These are phyloP conservation scores for Sarcodon sp. DNA, from an alignment of 768 basidiomycete species.

Conservation along the genomic window DNA sequence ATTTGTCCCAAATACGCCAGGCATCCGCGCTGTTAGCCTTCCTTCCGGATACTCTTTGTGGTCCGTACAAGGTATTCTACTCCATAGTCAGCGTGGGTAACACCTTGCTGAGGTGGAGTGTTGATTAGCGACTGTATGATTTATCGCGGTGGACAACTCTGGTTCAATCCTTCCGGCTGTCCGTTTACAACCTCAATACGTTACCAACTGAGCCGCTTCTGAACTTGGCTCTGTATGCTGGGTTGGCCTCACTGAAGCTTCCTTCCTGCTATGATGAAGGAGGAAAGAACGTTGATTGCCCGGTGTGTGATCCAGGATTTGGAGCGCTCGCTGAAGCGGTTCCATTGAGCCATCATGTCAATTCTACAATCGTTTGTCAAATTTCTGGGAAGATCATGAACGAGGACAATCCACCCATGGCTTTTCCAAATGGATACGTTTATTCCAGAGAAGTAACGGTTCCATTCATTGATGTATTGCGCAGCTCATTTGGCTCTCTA, in stretches of 20 bases:
- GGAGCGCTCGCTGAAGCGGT: slow-evolving; percentile 74
- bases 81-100: neutral
- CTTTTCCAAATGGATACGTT: slow-evolving; percentile 82
- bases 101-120: neutral
- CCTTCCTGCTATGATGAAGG: slow-evolving; percentile 63
- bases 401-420: slow-evolving; percentile 86
- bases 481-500: neutral
- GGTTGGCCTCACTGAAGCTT: slow-evolving; percentile 81
- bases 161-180: slow-evolving; percentile 66
- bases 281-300: slow-evolving; percentile 76
- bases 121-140: slow-evolving; percentile 69
- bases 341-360: slow-evolving; percentile 87
- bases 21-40: slow-evolving; percentile 72
- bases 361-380: slow-evolving; percentile 89
- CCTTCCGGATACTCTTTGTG: slow-evolving; percentile 53
- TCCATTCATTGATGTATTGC: neutral
- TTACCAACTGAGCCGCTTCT: slow-evolving; percentile 82
- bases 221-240: slow-evolving; percentile 81
- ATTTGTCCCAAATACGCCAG: slow-evolving; percentile 63
- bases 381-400: slow-evolving; percentile 93
- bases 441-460: slow-evolving; percentile 83
- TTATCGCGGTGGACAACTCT: slow-evolving; percentile 64
- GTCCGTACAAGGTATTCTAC: slow-evolving; percentile 59
- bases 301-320: slow-evolving; percentile 74
- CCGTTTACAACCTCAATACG: slow-evolving; percentile 79